Evolutionary conservation across 805 yeast species (phyloP).

Genomic region (Tetrapisispora phaffii): DNA sequence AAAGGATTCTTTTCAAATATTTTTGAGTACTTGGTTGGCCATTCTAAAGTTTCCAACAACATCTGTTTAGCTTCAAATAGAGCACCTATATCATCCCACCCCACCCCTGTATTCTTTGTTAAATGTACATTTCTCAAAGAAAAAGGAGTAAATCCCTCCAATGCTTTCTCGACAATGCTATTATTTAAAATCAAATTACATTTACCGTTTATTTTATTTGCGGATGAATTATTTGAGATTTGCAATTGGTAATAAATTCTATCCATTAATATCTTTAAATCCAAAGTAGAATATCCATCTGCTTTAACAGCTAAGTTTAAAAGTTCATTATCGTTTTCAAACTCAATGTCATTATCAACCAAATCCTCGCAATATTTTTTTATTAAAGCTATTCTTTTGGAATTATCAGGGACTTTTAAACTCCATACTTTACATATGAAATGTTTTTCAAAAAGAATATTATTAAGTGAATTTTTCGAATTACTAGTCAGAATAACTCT

Average conservation of each 20-base stretch:
- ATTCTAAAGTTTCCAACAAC: slow-evolving; percentile 79
- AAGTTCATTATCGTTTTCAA: slow-evolving; percentile 36
- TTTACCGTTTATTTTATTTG: not conserved
- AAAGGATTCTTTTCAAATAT: slow-evolving; percentile 85
- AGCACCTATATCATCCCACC: slow-evolving; percentile 90
- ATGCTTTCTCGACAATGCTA: slow-evolving; percentile 42
- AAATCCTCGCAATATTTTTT: slow-evolving; percentile 32
- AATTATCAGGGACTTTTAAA: slow-evolving; percentile 61
- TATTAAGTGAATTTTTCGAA: slow-evolving; percentile 57
- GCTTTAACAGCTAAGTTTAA: slow-evolving; percentile 56
- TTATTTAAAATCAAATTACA: slow-evolving; percentile 10
- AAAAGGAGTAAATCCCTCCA: slow-evolving; percentile 67
- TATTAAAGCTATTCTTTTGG: slow-evolving; percentile 42
- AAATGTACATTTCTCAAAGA: slow-evolving; percentile 78
- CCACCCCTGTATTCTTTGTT: slow-evolving; percentile 48
- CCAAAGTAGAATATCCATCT: slow-evolving; percentile 85
- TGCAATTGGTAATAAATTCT: slow-evolving; percentile 48
- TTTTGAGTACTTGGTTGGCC: slow-evolving; percentile 96
- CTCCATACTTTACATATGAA: slow-evolving; percentile 53
- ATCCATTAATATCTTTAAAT: slow-evolving; percentile 60
- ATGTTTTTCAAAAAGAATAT: slow-evolving; percentile 54
- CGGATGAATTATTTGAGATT: not conserved
- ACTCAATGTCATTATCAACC: slow-evolving; percentile 14
- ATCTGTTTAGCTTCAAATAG: slow-evolving; percentile 63
- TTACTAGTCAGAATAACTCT: slow-evolving; percentile 53